Evolutionary conservation across 768 basidiomycete species (phyloP), one percentile per base, ranked within the genome.

Genomic region (Paxillus rubicundulus): DNA sequence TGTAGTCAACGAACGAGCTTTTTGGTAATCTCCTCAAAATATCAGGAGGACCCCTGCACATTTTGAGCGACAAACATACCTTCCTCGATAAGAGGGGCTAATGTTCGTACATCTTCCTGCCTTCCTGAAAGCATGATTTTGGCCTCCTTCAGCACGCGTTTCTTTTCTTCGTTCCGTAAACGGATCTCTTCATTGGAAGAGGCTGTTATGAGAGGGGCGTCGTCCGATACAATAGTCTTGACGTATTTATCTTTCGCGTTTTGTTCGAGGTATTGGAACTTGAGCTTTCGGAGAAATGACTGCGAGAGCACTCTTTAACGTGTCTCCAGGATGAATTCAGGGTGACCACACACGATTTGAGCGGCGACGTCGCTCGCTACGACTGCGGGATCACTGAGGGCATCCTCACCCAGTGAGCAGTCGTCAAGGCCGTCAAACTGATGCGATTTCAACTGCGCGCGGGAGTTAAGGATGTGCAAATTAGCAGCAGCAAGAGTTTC

Each of bases 161-260:
- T 93, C 74, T 87, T 90, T 59, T 81, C 72, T 46, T 81, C 82
- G 60, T 91, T 92, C 43, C 70, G 69, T 6, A 72, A 61, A 20
- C 77, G 70, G 9, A 90, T 77, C 18, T 77, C 78, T 54, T 86
- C 82, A 60, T 93, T 94, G 55, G 87, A 85, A n/a, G 86, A 86
- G 8, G 83, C 83, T 5, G 86, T 87, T 37, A 93, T 82, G 53
- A 85, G 81, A 2, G 87, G 87, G 0, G 90, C 88, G 52, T 94
- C 89, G 56, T 93, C 87, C 64, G 85, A 89, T 45, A 92, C 86
- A 60, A 95, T 92, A 1, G 84, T 85, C 66, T 87, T 87, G 60
- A 93, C 78, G 62, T 94, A 95, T 69, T 87, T 85, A 61, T 91
- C 84, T 64, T 95, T 96, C 3, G 93, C 89, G 58, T 92, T 89